Conservation (phyloP, 148 eudicot genomes). For the Limonium bicolor region DNA sequence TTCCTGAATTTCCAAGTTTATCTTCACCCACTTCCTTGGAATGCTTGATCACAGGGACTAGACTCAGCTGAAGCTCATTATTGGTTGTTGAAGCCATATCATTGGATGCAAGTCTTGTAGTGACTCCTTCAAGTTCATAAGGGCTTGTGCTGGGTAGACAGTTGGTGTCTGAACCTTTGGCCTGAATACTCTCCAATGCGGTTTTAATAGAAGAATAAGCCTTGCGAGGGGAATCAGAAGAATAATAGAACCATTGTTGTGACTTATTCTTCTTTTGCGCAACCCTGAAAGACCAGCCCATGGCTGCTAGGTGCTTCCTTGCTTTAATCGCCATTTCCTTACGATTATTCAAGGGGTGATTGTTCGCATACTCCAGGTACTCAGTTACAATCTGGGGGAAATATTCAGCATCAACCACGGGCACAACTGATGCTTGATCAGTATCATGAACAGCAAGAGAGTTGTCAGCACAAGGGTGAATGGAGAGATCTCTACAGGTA, state of each 20-base stretch:
- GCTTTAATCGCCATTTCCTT: conserved; percentile 15
- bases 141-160: conserved; percentile 7
- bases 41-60: background rate
- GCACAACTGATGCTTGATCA: background rate
- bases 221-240: conserved; percentile 32
- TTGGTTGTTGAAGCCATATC: conserved; percentile 2
- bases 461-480: background rate
- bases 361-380: conserved; percentile 9
- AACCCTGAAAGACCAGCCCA: conserved; percentile 49
- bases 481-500: conserved; percentile 1
- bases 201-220: conserved; percentile 24
- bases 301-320: conserved; percentile 41
- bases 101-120: conserved; percentile 7
- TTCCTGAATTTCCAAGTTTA: background rate
- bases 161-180: conserved; percentile 8
- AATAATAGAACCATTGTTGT: conserved; percentile 31
- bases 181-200: conserved; percentile 30
- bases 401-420: conserved; percentile 15
- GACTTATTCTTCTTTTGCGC: conserved; percentile 1
- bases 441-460: conserved; percentile 7
- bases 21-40: background rate
- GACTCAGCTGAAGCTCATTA: background rate
- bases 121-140: conserved; percentile 3
- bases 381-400: conserved; percentile 35
- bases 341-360: background rate